These are phyloP conservation scores for Calcarisporium arbuscula DNA, from an alignment of 2,329 filamentous ascomycete genomes.

Conservation along the genomic window DNA sequence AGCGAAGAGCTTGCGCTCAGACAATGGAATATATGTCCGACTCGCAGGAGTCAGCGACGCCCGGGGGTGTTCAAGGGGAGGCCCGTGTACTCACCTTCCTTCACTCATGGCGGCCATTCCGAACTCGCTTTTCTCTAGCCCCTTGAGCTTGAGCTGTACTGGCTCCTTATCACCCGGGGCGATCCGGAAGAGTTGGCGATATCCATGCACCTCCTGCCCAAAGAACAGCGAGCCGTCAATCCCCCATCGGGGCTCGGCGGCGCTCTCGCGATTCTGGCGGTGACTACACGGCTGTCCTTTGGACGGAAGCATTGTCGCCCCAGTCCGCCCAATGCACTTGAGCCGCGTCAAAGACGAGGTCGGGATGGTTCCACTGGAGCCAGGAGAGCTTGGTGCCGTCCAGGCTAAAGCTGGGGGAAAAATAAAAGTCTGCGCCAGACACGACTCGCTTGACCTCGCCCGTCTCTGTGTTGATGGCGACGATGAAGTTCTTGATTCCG, in stretches of 20 bases:
- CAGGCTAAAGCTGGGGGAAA: conserved; percentile 40
- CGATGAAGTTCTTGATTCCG: conserved; percentile 30
- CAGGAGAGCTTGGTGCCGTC: conserved; percentile 41
- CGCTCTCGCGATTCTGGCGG: conserved; percentile 35
- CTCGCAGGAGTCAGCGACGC: too few relatives aligned
- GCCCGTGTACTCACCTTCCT: conserved; percentile 20
- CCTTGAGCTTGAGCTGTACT: conserved; percentile 25
- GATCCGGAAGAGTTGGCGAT: conserved; percentile 40
- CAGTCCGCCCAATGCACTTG: conserved; percentile 39
- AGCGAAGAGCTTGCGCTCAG: conserved; percentile 20
- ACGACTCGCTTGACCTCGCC: conserved; percentile 33
- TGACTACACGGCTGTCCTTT: conserved; percentile 29
- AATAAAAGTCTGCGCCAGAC: conserved; percentile 46
- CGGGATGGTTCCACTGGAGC: conserved; percentile 49
- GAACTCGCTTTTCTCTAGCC: conserved; percentile 35
- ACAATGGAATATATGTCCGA: conserved; percentile 33
- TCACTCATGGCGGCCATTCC: conserved; percentile 25
- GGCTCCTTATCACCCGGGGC: conserved; percentile 18
- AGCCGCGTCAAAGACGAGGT: conserved; percentile 44
- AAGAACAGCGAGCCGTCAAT: conserved; percentile 42
- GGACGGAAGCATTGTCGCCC: conserved; percentile 23
- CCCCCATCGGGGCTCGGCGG: conserved; percentile 45
- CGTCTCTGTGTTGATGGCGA: conserved; percentile 33
- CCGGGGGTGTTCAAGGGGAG: conserved; percentile 3
- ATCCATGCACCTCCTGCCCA: conserved; percentile 37